phyloP scores from a whole-genome alignment of 1,284 basidiomycete species.

The Xerocomus minutiporus region DNA sequence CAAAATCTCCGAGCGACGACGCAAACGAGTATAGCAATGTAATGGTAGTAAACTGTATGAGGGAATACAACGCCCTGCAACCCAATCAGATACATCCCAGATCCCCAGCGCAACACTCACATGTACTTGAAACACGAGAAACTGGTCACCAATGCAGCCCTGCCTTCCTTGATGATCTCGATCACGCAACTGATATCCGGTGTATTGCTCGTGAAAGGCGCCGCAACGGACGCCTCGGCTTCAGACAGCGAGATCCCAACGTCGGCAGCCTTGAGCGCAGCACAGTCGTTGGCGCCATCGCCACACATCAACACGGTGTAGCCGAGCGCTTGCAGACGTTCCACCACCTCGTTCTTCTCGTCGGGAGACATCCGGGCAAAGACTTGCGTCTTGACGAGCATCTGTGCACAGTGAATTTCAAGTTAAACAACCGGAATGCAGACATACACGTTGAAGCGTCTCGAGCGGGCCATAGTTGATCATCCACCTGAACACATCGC shows the following conservation, averaged over 20 bases:
- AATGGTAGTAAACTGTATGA: conserved; percentile 87
- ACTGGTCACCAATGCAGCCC: conserved; percentile 93
- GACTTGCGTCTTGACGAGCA: conserved; percentile 97
- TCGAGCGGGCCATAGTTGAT: conserved; percentile 92
- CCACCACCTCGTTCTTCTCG: conserved; percentile 98
- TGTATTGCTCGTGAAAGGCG: conserved; percentile 91
- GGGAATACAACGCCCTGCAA: conserved; percentile 79
- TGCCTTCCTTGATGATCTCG: conserved; percentile 94
- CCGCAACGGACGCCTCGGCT: conserved; percentile 98
- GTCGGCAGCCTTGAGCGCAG: conserved; percentile 97
- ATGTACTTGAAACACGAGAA: conserved; percentile 99
- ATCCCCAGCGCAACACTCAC: conserved; percentile 44
- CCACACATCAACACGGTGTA: conserved; percentile 99
- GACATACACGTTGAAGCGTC: conserved; percentile 81
- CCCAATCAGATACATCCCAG: conserved; percentile 7
- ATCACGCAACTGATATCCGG: conserved; percentile 96
- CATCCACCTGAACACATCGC: conserved; percentile 99
- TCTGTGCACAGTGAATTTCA: conserved; percentile 44
- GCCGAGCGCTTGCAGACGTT: conserved; percentile 87
- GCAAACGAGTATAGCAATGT: conserved; percentile 95
- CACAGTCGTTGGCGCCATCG: conserved; percentile 98
- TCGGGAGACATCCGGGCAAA: conserved; percentile 99
- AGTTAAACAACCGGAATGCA: not conserved
- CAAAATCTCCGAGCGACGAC: conserved; percentile 93
- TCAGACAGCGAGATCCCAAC: conserved; percentile 96